These are phyloP conservation scores for Claviceps arundinis DNA, from an alignment of 2,329 filamentous ascomycete genomes.

Conservation along the genomic window DNA sequence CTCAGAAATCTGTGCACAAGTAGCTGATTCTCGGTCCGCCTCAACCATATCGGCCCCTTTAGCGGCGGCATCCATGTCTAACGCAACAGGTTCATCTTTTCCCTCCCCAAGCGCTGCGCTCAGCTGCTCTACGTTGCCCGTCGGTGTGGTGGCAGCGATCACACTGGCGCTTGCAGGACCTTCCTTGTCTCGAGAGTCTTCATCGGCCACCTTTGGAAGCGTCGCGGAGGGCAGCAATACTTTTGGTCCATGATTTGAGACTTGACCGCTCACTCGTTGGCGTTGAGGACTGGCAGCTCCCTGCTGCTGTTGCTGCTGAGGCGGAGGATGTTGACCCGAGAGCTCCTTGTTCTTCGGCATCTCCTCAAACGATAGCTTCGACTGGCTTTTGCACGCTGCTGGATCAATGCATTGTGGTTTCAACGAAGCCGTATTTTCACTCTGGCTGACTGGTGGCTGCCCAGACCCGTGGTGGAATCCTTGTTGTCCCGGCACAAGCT, in stretches of 20 bases:
- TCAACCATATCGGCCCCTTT: neutral
- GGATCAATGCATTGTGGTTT: neutral
- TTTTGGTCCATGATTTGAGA: slow-evolving; percentile 7
- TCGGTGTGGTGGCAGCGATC: neutral
- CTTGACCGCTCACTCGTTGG: slow-evolving; percentile 3
- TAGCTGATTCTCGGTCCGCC: neutral
- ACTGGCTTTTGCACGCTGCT: slow-evolving; percentile 10
- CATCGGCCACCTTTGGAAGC: neutral
- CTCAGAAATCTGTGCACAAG: neutral
- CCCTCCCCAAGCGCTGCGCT: neutral
- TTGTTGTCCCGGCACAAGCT: neutral
- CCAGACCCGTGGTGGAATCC: neutral
- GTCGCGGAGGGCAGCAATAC: slow-evolving; percentile 10
- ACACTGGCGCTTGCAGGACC: neutral
- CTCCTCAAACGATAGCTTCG: slow-evolving; percentile 19
- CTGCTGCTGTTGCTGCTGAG: neutral
- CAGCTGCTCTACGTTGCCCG: neutral
- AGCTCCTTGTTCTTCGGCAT: slow-evolving; percentile 7
- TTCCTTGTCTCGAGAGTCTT: neutral
- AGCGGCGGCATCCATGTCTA: neutral
- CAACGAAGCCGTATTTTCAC: neutral
- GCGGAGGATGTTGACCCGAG: neutral
- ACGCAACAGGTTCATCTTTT: neutral
- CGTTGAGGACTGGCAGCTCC: slow-evolving; percentile 4
- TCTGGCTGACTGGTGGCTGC: neutral